phyloP scores from a whole-genome alignment of 2,329 filamentous ascomycete genomes.

The Paracoccidioides lutzii region DNA sequence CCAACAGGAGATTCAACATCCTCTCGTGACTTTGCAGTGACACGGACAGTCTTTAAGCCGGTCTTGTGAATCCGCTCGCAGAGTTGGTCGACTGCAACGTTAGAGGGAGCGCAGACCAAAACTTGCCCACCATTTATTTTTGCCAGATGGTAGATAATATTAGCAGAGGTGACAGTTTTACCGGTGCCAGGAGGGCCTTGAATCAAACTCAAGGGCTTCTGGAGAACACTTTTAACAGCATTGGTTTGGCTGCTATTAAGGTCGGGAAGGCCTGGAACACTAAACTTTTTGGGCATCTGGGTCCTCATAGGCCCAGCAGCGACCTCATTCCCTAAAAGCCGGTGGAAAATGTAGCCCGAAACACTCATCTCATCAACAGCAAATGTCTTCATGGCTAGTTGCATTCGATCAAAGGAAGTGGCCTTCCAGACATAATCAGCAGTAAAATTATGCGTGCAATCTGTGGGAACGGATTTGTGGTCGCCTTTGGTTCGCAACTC shows the following conservation, averaged over 20 bases:
- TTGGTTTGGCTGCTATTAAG: constrained; percentile 92
- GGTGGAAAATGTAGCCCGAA: constrained; percentile 97
- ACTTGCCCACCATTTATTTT: constrained; percentile 94
- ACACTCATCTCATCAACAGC: constrained; percentile 97
- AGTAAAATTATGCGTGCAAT: constrained; percentile 95
- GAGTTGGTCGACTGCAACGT: constrained; percentile 95
- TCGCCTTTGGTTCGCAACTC: constrained; percentile 89
- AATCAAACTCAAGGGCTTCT: constrained; percentile 87
- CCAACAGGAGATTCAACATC: constrained; percentile 98
- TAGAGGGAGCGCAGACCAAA: constrained; percentile 90
- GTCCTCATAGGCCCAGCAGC: constrained; percentile 92
- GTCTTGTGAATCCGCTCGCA: constrained; percentile 94
- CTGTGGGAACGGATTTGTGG: constrained; percentile 89
- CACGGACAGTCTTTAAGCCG: constrained; percentile 86
- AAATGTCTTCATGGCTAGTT: constrained; percentile 98
- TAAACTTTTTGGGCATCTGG: constrained; percentile 91
- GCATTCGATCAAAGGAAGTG: constrained; percentile 98
- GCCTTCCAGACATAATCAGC: constrained; percentile 99
- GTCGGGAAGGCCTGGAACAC: constrained; percentile 83
- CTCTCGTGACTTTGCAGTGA: constrained; percentile 97
- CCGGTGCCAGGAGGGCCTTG: constrained; percentile 94
- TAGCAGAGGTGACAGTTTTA: constrained; percentile 97
- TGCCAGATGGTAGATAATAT: constrained; percentile 93
- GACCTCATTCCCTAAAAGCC: constrained; percentile 87
- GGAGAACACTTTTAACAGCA: constrained; percentile 87